Evolutionary conservation across 2,329 filamentous ascomycete species (phyloP).

Genomic region (Trichoderma cornu-damae): DNA sequence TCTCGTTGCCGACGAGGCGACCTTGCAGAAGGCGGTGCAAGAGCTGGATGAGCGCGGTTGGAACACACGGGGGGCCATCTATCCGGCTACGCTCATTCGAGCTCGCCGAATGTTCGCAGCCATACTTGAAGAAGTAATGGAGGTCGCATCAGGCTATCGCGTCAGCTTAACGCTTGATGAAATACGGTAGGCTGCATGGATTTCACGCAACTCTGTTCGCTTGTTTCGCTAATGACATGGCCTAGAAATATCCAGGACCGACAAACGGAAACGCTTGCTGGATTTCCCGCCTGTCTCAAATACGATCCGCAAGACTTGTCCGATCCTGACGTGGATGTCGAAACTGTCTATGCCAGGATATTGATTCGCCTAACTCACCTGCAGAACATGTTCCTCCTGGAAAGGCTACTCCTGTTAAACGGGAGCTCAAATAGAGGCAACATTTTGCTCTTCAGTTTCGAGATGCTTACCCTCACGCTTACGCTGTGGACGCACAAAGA

Average conservation of each 20-base stretch:
- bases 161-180: conserved; percentile 9
- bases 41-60: conserved; percentile 47
- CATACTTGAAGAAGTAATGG: conserved; percentile 55
- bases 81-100: conserved; percentile 42
- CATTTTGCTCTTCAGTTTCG: conserved; percentile 42
- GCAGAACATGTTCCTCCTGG: conserved; percentile 55
- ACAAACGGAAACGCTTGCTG: background rate
- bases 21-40: conserved; percentile 20
- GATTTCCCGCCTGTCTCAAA: conserved; percentile 33
- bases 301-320: conserved; percentile 37
- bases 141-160: conserved; percentile 45
- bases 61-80: conserved; percentile 42
- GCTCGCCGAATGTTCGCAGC: conserved; percentile 45
- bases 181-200: background rate
- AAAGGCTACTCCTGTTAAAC: conserved; percentile 49
- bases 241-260: conserved; percentile 1
- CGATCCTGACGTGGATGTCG: conserved; percentile 27
- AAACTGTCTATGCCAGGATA: conserved; percentile 40
- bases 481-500: conserved; percentile 48
- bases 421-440: conserved; percentile 36
- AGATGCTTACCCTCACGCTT: conserved; percentile 44
- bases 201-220: background rate
- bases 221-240: background rate
- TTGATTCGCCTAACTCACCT: conserved; percentile 47
- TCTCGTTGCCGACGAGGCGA: conserved; percentile 39